phyloP scores from a whole-genome alignment of 805 yeast genomes.

The Brettanomyces naardenensis region DNA sequence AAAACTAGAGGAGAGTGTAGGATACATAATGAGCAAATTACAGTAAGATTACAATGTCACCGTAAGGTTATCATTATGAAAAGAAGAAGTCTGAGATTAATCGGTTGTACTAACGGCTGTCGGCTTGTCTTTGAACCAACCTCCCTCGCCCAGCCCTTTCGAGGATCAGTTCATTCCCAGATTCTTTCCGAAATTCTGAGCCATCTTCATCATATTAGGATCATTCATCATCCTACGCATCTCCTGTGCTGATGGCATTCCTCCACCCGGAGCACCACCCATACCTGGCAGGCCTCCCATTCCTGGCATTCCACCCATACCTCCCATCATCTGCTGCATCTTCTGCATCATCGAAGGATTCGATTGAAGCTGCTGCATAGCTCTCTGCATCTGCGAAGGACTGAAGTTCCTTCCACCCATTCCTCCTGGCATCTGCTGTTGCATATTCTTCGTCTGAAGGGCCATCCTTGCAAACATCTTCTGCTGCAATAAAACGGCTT shows the following conservation, averaged over 20 bases:
- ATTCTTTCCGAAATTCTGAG: constrained; percentile 29
- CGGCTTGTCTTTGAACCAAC: no score
- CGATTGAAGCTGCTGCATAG: constrained; percentile 56
- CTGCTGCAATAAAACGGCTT: constrained; percentile 84
- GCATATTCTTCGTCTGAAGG: constrained; percentile 53
- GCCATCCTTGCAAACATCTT: constrained; percentile 94
- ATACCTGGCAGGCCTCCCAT: constrained; percentile 49
- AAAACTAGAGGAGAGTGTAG: no score
- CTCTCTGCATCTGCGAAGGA: constrained; percentile 29
- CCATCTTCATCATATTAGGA: constrained; percentile 70
- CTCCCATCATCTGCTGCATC: constrained; percentile 69
- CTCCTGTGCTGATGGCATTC: constrained; percentile 39
- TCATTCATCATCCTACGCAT: constrained; percentile 47
- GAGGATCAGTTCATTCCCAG: constrained; percentile 19
- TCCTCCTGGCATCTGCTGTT: constrained; percentile 29
- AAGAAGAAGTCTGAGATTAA: no score
- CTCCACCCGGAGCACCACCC: constrained; percentile 42
- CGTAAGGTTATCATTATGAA: no score
- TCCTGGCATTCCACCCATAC: constrained; percentile 48
- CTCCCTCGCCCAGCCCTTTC: no score
- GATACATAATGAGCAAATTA: no score
- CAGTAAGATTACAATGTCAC: no score
- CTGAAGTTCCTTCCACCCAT: constrained; percentile 29
- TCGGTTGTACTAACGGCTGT: no score
- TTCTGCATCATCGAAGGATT: constrained; percentile 72